phyloP scores from a whole-genome alignment of 257 asterid genomes.

The Solanum sparsipilum region DNA sequence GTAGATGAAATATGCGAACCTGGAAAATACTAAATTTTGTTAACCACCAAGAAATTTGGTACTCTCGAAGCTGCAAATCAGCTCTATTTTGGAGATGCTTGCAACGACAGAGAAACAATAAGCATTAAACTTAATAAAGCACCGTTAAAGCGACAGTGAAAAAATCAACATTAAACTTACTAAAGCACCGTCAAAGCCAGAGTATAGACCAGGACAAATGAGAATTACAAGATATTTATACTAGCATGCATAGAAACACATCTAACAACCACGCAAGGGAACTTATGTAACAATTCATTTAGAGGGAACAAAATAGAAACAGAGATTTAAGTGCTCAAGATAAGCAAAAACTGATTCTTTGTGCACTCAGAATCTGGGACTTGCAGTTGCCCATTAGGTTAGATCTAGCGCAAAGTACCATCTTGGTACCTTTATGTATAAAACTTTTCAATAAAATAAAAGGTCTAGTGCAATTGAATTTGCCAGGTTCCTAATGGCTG shows the following conservation, averaged over 20 bases:
- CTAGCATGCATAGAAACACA: background rate
- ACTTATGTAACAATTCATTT: background rate
- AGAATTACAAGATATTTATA: background rate
- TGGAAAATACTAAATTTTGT: slow-evolving; percentile 11
- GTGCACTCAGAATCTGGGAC: too few species aligned
- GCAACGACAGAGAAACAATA: background rate
- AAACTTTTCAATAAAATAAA: background rate
- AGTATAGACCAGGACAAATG: background rate
- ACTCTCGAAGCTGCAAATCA: background rate
- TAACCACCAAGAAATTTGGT: background rate
- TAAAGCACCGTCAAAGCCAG: background rate
- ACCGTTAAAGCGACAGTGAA: background rate
- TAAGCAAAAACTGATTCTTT: too few species aligned
- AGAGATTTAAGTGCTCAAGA: background rate
- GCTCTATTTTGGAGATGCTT: background rate
- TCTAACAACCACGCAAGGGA: background rate
- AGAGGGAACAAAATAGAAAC: background rate
- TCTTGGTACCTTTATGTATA: background rate
- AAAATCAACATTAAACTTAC: background rate
- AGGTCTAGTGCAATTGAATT: background rate
- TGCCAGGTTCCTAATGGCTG: background rate
- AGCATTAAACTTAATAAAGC: background rate
- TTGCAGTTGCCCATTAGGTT: too few species aligned
- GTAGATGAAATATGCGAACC: slow-evolving; percentile 42
- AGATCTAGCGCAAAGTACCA: background rate